phyloP scores from a whole-genome alignment of 2,329 filamentous ascomycete species.

The Trichoderma citrinoviride region DNA sequence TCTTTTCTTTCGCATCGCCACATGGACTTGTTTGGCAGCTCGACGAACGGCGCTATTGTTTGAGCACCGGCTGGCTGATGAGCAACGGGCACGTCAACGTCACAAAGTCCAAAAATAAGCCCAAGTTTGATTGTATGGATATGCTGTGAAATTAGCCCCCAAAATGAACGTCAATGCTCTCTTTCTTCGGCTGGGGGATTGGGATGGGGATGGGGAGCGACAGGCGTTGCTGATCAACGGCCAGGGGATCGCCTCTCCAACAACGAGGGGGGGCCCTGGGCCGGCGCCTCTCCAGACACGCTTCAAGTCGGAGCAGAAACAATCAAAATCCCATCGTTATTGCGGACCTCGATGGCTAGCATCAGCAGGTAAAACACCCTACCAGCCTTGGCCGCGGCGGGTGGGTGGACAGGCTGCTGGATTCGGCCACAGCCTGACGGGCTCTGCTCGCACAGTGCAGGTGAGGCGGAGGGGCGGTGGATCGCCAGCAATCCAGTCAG shows the following conservation, averaged over 20 bases:
- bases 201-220: no score
- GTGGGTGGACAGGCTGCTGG: conserved; percentile 18
- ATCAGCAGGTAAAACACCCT: conserved; percentile 21
- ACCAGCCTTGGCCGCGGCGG: conserved; percentile 16
- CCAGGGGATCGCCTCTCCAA: no score
- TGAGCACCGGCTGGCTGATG: neutral
- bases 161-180: conserved; percentile 11
- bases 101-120: neutral
- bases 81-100: neutral
- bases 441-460: conserved; percentile 17
- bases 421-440: conserved; percentile 9
- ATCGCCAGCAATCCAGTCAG: conserved; percentile 18
- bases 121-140: neutral
- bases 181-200: neutral
- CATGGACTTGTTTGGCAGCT: no score
- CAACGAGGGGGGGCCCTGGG: neutral
- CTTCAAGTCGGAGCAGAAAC: neutral
- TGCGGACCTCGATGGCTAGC: neutral
- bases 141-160: neutral
- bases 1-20: neutral
- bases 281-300: neutral
- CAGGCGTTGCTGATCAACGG: neutral
- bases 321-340: neutral
- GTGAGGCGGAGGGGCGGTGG: conserved; percentile 23
- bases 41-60: neutral